Conservation (phyloP, 805 yeast genomes). For the Peterozyma toletana region DNA sequence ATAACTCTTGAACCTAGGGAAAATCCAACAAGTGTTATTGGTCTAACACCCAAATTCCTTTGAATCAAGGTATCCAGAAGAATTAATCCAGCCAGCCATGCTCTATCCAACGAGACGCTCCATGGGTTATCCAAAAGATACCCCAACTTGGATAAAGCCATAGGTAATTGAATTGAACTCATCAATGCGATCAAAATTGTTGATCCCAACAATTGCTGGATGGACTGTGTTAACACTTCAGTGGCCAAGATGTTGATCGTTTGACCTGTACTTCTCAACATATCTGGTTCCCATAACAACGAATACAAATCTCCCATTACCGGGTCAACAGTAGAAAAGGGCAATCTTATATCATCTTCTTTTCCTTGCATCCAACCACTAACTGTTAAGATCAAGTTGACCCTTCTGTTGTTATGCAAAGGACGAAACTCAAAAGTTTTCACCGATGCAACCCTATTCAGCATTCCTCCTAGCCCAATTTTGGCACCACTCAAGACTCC, state of each 20-base stretch:
- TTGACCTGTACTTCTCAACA: slow-evolving; percentile 93
- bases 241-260: slow-evolving; percentile 90
- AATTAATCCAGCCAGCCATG: slow-evolving; percentile 92
- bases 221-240: slow-evolving; percentile 86
- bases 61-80: slow-evolving; percentile 86
- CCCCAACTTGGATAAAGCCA: slow-evolving; percentile 83
- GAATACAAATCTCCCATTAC: slow-evolving; percentile 96
- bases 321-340: slow-evolving; percentile 95
- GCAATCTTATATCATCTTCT: slow-evolving; percentile 91
- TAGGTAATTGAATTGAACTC: slow-evolving; percentile 89
- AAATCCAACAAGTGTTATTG: slow-evolving; percentile 88
- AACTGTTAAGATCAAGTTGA: slow-evolving; percentile 80
- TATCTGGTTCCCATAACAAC: slow-evolving; percentile 95
- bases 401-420: slow-evolving; percentile 80
- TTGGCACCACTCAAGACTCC: slow-evolving; percentile 88
- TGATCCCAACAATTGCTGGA: slow-evolving; percentile 92
- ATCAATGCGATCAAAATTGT: slow-evolving; percentile 84
- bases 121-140: slow-evolving; percentile 94
- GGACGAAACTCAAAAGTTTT: slow-evolving; percentile 92
- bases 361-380: slow-evolving; percentile 98
- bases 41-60: slow-evolving; percentile 86
- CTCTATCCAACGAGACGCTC: slow-evolving; percentile 94
- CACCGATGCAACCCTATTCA: slow-evolving; percentile 82
- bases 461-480: slow-evolving; percentile 83
- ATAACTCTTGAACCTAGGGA: slow-evolving; percentile 90